Percentiles rank a stretch among this genome's conserved stretches.
phyloP scores from a whole-genome alignment of 73 alveolate species.

The Paramecium sonneborni region DNA sequence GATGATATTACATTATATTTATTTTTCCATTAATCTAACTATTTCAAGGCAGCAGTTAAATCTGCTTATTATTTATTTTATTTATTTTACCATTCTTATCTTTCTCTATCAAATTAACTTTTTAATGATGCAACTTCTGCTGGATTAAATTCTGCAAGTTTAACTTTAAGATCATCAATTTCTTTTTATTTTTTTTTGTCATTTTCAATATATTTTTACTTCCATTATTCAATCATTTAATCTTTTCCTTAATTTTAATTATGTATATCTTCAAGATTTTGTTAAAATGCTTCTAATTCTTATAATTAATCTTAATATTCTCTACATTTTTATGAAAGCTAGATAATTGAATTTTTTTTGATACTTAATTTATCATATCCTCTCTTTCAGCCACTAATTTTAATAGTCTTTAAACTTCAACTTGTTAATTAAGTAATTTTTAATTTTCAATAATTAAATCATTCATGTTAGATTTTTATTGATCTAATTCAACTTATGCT shows the following conservation, averaged over 20 bases:
- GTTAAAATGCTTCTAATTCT: neutral
- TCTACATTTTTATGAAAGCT: neutral
- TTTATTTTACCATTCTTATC: neutral
- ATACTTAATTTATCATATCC: neutral
- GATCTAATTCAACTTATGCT: neutral
- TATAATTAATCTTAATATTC: constrained; percentile 1
- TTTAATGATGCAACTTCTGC: neutral
- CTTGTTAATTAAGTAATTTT: neutral
- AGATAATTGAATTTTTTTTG: neutral
- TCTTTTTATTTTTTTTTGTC: neutral
- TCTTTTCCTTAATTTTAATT: neutral
- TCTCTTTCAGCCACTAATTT: neutral
- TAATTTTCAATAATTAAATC: neutral
- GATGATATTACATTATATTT: neutral
- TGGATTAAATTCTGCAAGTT: neutral
- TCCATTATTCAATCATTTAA: neutral
- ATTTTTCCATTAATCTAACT: constrained; percentile 8
- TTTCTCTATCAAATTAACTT: neutral
- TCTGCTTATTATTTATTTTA: neutral
- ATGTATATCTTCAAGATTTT: neutral
- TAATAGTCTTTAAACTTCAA: neutral
- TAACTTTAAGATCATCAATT: neutral
- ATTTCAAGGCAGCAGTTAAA: neutral
- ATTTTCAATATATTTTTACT: neutral
- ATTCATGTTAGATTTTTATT: neutral